A percentile compares a stretch with the other conserved stretches of the same genome.
phyloP scores from a whole-genome alignment of 2,329 filamentous ascomycete genomes.

The Stachybotrys elegans region DNA sequence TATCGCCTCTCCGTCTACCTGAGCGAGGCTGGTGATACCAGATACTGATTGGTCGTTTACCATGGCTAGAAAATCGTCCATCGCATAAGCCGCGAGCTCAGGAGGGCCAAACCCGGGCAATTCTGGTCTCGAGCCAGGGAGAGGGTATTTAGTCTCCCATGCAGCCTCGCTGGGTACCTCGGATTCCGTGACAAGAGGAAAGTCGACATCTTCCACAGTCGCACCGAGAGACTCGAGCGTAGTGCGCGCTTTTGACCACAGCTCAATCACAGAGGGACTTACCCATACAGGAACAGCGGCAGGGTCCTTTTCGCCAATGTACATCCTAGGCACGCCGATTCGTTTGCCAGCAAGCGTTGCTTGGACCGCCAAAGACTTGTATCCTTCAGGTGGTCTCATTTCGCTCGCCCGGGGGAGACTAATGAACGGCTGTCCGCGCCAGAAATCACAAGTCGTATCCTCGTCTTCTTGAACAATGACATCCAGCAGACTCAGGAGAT shows the following conservation, averaged over 20 bases:
- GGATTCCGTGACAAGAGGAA: slow-evolving; percentile 12
- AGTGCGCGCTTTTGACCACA: slow-evolving; percentile 24
- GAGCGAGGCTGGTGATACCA: too few species aligned
- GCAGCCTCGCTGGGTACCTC: neutral
- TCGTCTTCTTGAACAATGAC: slow-evolving; percentile 39
- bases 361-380: slow-evolving; percentile 21
- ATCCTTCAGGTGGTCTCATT: slow-evolving; percentile 23
- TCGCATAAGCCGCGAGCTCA: too few species aligned
- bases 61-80: slow-evolving; percentile 1
- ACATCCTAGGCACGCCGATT: slow-evolving; percentile 46
- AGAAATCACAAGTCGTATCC: slow-evolving; percentile 44
- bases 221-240: slow-evolving; percentile 33
- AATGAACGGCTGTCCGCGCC: slow-evolving; percentile 44
- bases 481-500: slow-evolving; percentile 44
- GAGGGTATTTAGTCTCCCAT: slow-evolving; percentile 8
- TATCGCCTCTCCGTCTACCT: too few species aligned
- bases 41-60: too few species aligned
- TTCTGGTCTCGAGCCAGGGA: slow-evolving; percentile 6
- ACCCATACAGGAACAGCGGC: slow-evolving; percentile 11
- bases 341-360: slow-evolving; percentile 35
- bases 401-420: slow-evolving; percentile 27
- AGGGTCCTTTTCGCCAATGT: slow-evolving; percentile 33
- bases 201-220: too few species aligned
- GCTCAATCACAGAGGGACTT: slow-evolving; percentile 13
- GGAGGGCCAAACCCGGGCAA: neutral